A percentile compares a stretch with the other conserved stretches of the same genome.
These are phyloP conservation scores for Exserohilum turcica DNA, from an alignment of 2,329 filamentous ascomycete genomes.

Conservation along the genomic window DNA sequence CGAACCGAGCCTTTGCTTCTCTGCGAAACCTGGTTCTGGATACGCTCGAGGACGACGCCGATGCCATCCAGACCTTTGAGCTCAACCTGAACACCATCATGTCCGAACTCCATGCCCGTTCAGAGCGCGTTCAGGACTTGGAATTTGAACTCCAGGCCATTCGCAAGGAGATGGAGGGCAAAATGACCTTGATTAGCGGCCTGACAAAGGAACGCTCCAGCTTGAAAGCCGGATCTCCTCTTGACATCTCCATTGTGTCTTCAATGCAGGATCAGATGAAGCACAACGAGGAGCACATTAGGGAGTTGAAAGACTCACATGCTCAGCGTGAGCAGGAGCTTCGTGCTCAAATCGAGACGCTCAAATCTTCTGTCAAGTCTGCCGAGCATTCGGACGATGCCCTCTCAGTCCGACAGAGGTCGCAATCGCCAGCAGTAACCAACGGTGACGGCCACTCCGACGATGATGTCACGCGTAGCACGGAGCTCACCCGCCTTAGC, in stretches of 20 bases:
- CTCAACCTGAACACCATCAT: slow-evolving; percentile 88
- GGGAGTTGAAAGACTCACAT: slow-evolving; percentile 73
- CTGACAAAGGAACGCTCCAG: slow-evolving; percentile 91
- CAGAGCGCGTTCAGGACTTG: slow-evolving; percentile 86
- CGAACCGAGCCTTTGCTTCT: slow-evolving; percentile 87
- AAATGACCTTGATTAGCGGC: slow-evolving; percentile 94
- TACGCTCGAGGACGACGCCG: slow-evolving; percentile 80
- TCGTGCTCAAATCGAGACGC: slow-evolving; percentile 68
- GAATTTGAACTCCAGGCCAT: slow-evolving; percentile 82
- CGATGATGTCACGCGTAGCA: slow-evolving; percentile 51
- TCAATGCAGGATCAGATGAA: slow-evolving; percentile 86
- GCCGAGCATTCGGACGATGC: slow-evolving; percentile 23
- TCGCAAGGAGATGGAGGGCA: slow-evolving; percentile 95
- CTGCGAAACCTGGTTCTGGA: slow-evolving; percentile 87
- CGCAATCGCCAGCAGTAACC: slow-evolving; percentile 10
- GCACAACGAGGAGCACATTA: slow-evolving; percentile 79
- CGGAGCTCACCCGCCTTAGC: slow-evolving; percentile 69
- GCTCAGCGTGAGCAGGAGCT: slow-evolving; percentile 77
- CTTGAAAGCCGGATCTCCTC: slow-evolving; percentile 76
- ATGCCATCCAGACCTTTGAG: slow-evolving; percentile 90
- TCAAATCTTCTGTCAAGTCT: slow-evolving; percentile 62
- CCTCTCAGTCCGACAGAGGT: slow-evolving; percentile 21
- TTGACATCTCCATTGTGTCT: slow-evolving; percentile 90
- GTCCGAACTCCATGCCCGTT: slow-evolving; percentile 85
- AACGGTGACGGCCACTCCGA: slow-evolving; percentile 25